Evolutionary conservation across 2,329 filamentous ascomycete species (phyloP).

Genomic region (Pezicula carpinea): DNA sequence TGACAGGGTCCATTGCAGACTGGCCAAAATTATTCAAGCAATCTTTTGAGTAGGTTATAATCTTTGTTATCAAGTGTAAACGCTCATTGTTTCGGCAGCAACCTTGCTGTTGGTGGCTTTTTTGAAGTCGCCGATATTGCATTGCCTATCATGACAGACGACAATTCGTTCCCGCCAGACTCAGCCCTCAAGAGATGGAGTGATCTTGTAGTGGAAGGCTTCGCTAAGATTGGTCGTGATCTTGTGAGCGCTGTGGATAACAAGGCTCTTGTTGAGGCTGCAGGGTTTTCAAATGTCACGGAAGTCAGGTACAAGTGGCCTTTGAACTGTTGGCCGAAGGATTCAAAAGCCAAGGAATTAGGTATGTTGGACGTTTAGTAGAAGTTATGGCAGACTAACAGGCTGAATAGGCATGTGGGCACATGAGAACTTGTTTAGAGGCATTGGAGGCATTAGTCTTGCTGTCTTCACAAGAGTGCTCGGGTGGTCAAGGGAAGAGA

Average conservation of each 20-base stretch:
- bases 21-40: constrained; percentile 10
- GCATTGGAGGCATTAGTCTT: constrained; percentile 14
- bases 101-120: constrained; percentile 25
- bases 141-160: constrained; percentile 28
- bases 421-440: constrained; percentile 12
- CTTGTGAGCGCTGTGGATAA: constrained; percentile 25
- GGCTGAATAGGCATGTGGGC: constrained; percentile 12
- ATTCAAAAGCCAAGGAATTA: constrained; percentile 30
- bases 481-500: constrained; percentile 11
- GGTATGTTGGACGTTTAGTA: constrained; percentile 3
- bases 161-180: constrained; percentile 22
- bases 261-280: constrained; percentile 11
- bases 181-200: constrained; percentile 12
- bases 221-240: constrained; percentile 26
- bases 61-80: background rate
- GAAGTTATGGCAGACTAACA: background rate
- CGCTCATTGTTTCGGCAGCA: constrained; percentile 1
- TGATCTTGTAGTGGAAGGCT: constrained; percentile 27
- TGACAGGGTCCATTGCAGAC: constrained; percentile 11
- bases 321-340: constrained; percentile 45
- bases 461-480: constrained; percentile 16
- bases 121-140: constrained; percentile 28
- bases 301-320: constrained; percentile 44
- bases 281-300: constrained; percentile 19
- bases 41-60: constrained; percentile 4